Base-by-base conservation (phyloP, 148 eudicot genomes). In the Silene latifolia region DNA sequence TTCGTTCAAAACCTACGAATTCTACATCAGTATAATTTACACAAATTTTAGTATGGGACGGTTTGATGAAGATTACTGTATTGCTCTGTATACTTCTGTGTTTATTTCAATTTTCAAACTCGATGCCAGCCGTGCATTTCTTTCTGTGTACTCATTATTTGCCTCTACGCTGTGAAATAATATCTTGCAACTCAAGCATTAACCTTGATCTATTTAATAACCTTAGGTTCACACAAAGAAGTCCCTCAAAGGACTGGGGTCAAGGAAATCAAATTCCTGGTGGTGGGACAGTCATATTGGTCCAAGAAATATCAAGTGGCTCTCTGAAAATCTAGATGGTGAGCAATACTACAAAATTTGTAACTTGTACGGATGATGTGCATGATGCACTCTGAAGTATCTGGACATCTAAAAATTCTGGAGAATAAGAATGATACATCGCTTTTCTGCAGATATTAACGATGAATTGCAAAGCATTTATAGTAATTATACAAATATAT, bases 281-380 rank as follows among this genome's bases (percentile, higher is more conserved):
- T 91, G 90, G 97, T 91, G 89, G 91, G 98, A 93, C 77, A 91
- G 90, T 77, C 93, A 88, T 76, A 66, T 87, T 78, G 88, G 91
- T 82, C 84, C 90, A 71, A 89, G 87, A 79, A 91, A 88, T 78
- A 64, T 87, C 3, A 93, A 85, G 82, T 93, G 98, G 97, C 92
- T 91, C 51, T 76, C 89, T 19, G 94, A 87, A 73, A 89, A 87
- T 86, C 80, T 91, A 27, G 88, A 91, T 74, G 92, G 98, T 91
- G 76, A 80, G 96, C 58, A 74, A 59, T 77, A 39, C 70, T 19
- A 35, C 27, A 23, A 27, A 2, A 63, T 67, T 18, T 54, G 62
- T 35, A 71, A 20, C 27, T 46, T 73, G 19, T 60, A 47, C 14
- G 44, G 69, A 61, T 68, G 58, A 69, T 69, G 39, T 76, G 25